phyloP scores from a whole-genome alignment of 2,329 filamentous ascomycete species.

The Fusarium siculi region DNA sequence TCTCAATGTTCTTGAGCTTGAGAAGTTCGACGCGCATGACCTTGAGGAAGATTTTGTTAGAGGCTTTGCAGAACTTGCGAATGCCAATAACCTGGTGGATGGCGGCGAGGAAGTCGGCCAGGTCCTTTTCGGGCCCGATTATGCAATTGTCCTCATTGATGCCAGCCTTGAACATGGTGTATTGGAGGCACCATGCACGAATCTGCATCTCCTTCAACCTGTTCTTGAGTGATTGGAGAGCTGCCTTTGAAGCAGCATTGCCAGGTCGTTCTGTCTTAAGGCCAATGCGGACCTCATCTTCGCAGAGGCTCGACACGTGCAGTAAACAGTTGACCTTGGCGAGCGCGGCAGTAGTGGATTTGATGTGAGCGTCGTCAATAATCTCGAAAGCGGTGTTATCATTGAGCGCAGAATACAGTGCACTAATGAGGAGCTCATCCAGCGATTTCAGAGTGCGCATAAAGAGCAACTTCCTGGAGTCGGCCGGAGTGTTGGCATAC shows the following conservation, averaged over 20 bases:
- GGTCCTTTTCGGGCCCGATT: constrained; percentile 73
- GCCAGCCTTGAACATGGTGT: constrained; percentile 80
- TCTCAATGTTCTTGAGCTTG: constrained; percentile 77
- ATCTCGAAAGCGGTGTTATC: constrained; percentile 81
- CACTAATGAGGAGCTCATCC: constrained; percentile 78
- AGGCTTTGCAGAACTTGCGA: constrained; percentile 84
- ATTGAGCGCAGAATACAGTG: constrained; percentile 75
- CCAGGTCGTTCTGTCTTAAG: constrained; percentile 69
- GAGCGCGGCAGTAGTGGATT: constrained; percentile 76
- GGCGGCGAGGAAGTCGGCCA: constrained; percentile 81
- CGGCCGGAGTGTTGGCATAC: constrained; percentile 66
- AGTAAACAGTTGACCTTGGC: constrained; percentile 78
- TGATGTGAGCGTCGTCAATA: constrained; percentile 82
- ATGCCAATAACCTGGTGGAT: constrained; percentile 87
- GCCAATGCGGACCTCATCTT: constrained; percentile 86
- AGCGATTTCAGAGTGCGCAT: constrained; percentile 82
- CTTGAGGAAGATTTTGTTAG: constrained; percentile 88
- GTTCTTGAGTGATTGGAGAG: constrained; percentile 64
- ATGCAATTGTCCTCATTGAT: constrained; percentile 76
- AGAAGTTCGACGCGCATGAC: constrained; percentile 89
- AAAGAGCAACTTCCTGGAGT: constrained; percentile 75
- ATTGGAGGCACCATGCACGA: constrained; percentile 88
- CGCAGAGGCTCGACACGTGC: constrained; percentile 82
- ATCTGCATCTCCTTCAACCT: constrained; percentile 89
- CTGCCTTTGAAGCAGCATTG: constrained; percentile 66